phyloP scores from a whole-genome alignment of 2,329 filamentous ascomycete species.

The Phaeosphaeriaceae sp. region DNA sequence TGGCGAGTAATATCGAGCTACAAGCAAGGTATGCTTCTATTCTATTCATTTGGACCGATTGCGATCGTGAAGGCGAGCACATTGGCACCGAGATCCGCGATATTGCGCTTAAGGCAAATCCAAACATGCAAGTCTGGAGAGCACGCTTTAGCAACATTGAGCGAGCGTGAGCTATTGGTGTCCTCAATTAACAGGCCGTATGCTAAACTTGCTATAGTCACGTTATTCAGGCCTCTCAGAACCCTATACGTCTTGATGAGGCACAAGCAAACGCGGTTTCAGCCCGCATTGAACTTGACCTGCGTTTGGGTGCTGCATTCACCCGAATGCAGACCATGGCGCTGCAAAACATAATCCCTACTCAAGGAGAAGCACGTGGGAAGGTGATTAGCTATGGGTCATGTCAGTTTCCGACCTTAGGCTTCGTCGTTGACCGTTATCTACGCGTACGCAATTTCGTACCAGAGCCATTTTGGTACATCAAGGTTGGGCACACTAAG shows the following conservation, averaged over 20 bases:
- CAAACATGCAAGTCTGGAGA: constrained; percentile 77
- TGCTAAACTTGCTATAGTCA: constrained; percentile 63
- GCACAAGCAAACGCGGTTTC: constrained; percentile 85
- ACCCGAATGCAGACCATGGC: constrained; percentile 84
- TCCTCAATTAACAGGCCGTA: too few species aligned
- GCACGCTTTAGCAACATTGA: constrained; percentile 97
- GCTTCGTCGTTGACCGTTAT: constrained; percentile 96
- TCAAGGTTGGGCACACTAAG: constrained; percentile 80
- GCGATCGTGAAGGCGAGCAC: constrained; percentile 95
- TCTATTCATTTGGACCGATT: constrained; percentile 98
- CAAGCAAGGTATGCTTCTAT: constrained; percentile 76
- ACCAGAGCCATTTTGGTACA: constrained; percentile 89
- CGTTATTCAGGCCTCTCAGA: constrained; percentile 80
- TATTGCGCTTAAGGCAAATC: constrained; percentile 77
- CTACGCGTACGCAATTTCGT: constrained; percentile 93
- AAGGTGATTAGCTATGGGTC: constrained; percentile 85
- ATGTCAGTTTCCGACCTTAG: constrained; percentile 95
- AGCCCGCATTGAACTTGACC: constrained; percentile 88
- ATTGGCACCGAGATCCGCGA: constrained; percentile 91
- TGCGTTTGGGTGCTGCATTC: constrained; percentile 89
- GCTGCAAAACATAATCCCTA: constrained; percentile 71
- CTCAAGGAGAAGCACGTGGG: constrained; percentile 66
- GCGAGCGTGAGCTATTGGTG: constrained; percentile 66
- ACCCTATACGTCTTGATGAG: constrained; percentile 80
- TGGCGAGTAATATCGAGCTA: constrained; percentile 83